Percentiles rank a stretch among this genome's conserved stretches.
Evolutionary conservation across 345 rosid species (phyloP).

Genomic region (Salix arbutifolia): DNA sequence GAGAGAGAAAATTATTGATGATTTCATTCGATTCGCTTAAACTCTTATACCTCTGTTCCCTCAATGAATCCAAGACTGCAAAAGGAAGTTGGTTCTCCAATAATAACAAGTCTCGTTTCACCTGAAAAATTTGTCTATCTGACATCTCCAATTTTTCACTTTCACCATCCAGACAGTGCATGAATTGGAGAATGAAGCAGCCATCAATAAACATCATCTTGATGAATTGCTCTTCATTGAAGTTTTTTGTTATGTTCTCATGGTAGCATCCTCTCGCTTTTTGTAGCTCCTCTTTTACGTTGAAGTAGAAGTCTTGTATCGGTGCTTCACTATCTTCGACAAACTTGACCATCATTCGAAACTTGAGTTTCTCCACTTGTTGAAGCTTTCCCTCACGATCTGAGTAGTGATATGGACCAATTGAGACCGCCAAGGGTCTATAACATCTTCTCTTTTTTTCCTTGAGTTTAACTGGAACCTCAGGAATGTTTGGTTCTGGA

Average conservation of each 20-base stretch:
- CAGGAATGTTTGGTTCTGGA: too few relatives aligned
- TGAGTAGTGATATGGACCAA: background rate
- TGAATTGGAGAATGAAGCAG: background rate
- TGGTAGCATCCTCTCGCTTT: background rate
- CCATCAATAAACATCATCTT: background rate
- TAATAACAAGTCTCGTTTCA: slow-evolving; percentile 20
- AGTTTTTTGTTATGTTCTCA: background rate
- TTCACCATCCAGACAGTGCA: background rate
- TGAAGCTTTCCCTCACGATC: background rate
- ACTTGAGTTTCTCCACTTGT: background rate
- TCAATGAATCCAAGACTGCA: slow-evolving; percentile 5
- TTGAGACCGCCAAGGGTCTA: background rate
- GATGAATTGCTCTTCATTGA: background rate
- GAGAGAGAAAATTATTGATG: too few relatives aligned
- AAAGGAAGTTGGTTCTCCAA: slow-evolving; percentile 30
- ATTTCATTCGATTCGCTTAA: accelerated
- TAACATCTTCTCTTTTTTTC: background rate
- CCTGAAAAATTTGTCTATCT: background rate
- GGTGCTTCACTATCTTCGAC: accelerated
- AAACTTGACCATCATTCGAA: background rate
- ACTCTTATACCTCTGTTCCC: background rate
- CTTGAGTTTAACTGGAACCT: too few relatives aligned
- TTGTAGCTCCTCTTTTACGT: too few relatives aligned
- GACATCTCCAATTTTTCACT: background rate
- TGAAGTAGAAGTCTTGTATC: accelerated